Evolutionary conservation across 2,329 filamentous ascomycete species (phyloP), one percentile per base, ranked within the genome.

Genomic region (Cordyceps pruinosa): DNA sequence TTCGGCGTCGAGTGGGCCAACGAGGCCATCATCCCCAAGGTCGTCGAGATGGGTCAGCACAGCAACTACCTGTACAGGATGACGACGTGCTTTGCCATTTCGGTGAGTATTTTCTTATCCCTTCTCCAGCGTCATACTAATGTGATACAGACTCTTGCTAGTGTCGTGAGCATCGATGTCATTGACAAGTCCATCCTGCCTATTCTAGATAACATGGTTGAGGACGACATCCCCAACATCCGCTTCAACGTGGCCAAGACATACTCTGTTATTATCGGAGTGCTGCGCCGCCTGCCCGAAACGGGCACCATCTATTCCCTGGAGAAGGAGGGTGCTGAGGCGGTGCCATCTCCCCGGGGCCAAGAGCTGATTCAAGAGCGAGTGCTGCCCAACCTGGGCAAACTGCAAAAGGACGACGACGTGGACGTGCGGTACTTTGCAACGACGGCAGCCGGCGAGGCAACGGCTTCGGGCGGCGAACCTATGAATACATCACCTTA

Each of bases 231-330:
- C 61, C 94, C 94, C 64, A 99, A 99, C 76, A 99, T 99, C 70
- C 90, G 94, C 52, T 99, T 99, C 83, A 99, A 99, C 73, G 94
- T 99, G 48, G 94, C 94, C 65, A 99, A 99, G 79, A 97, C 94
- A 47, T 99, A 97, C 70, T 85, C 86, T 23, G 87, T 94, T 52
- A 78, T 99, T 59, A 91, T 97, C 67, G 86, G 89, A 65, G 91
- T 92, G n/a, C 81, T 99, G 68, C 91, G 93, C 74, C 88, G 90
- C 65, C 81, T 99, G 57, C 93, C 94, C 3, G 89, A 92, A 56
- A 82, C 94, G 68, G 91, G 91, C 60, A 97, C 93, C 15, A 80
- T 97, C 61, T 85, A 88, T 69, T 85, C 90, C 53, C 74, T 95
- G 59, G 90, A 97, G 73, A 94, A 96, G 78, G 83, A 87, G 28